Percentiles rank a stretch among this genome's conserved stretches.
Evolutionary conservation across 2,329 filamentous ascomycete species (phyloP).

Genomic region (Penicillium sp.): DNA sequence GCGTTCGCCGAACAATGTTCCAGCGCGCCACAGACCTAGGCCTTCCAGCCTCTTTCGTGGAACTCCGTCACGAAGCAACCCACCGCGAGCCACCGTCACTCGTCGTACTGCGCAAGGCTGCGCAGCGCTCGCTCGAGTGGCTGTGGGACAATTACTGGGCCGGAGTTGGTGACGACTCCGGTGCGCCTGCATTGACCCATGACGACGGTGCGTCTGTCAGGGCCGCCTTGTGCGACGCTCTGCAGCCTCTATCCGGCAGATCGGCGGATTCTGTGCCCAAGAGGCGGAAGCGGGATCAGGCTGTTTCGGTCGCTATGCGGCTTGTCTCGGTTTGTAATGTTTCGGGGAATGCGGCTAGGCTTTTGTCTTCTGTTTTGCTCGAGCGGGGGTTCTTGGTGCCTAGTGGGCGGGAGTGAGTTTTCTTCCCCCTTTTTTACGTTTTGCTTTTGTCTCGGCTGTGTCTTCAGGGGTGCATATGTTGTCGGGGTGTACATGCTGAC

Average conservation of each 20-base stretch:
- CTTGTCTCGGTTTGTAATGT: conserved; percentile 30
- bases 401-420: conserved; percentile 28
- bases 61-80: conserved; percentile 83
- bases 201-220: conserved; percentile 17
- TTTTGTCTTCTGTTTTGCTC: conserved; percentile 28
- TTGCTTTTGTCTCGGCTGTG: neutral
- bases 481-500: conserved; percentile 5
- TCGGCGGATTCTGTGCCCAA: conserved; percentile 23
- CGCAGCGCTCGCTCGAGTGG: conserved; percentile 71
- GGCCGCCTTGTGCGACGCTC: conserved; percentile 14
- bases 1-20: conserved; percentile 45
- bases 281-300: conserved; percentile 29
- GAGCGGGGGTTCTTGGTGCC: conserved; percentile 28
- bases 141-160: conserved; percentile 88
- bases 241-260: conserved; percentile 17
- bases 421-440: neutral
- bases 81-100: conserved; percentile 83
- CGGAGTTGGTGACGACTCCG: conserved; percentile 39
- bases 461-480: neutral
- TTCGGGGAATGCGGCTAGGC: conserved; percentile 13
- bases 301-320: conserved; percentile 21
- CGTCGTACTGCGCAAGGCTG: conserved; percentile 66
- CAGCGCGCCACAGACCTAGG: conserved; percentile 42
- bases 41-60: conserved; percentile 69
- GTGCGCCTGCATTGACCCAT: conserved; percentile 2